phyloP scores from a whole-genome alignment of 2,329 filamentous ascomycete genomes.

The Dryadomyces quercus-mongolicae region DNA sequence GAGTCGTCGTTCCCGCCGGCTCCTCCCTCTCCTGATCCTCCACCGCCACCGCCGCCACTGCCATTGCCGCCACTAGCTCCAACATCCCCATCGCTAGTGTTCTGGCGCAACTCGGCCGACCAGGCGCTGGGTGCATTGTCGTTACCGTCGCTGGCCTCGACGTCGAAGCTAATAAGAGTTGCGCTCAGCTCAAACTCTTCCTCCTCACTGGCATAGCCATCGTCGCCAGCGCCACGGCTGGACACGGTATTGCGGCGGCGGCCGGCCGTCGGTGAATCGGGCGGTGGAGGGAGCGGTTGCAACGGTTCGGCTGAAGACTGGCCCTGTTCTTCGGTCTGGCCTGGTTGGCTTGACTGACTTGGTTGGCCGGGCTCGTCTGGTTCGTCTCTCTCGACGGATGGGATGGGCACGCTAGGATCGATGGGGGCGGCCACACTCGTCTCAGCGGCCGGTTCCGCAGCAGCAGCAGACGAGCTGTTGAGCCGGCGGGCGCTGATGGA shows the following conservation, averaged over 20 bases:
- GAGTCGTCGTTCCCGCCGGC: background rate
- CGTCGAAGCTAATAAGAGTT: slow-evolving; percentile 49
- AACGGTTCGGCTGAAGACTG: background rate
- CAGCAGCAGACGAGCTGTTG: background rate
- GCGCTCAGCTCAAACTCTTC: slow-evolving; percentile 38
- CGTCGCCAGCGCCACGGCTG: slow-evolving; percentile 20
- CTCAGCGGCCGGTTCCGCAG: background rate
- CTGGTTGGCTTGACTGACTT: background rate
- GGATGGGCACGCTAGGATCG: background rate
- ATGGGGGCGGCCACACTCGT: background rate
- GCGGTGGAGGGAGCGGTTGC: background rate
- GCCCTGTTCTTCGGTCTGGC: background rate
- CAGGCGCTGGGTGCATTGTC: slow-evolving; percentile 40
- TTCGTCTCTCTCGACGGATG: background rate
- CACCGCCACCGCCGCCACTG: background rate
- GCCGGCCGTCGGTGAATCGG: background rate
- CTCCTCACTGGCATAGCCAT: slow-evolving; percentile 44
- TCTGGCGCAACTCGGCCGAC: slow-evolving; percentile 47
- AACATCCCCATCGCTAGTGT: slow-evolving; percentile 9
- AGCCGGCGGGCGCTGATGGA: background rate
- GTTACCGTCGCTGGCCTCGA: slow-evolving; percentile 42
- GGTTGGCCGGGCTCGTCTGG: background rate
- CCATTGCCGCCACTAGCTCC: background rate
- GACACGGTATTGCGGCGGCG: slow-evolving; percentile 30
- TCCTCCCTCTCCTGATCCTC: background rate